Evolutionary conservation across 78 protist genomes (phyloP).

Genomic region (Guillardia theta): DNA sequence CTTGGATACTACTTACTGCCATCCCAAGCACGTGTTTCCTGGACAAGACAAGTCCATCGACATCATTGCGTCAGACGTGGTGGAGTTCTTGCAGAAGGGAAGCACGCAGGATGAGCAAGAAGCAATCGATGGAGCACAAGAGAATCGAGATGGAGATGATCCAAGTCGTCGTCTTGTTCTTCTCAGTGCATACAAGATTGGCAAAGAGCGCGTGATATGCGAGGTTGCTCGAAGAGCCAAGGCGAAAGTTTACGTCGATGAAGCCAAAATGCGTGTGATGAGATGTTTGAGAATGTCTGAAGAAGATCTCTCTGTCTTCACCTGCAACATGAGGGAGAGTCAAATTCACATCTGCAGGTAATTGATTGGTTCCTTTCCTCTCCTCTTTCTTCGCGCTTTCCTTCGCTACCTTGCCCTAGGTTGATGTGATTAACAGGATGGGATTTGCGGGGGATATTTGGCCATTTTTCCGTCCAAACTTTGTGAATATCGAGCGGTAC

Average conservation of each 20-base stretch:
- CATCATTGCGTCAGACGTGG: too few species aligned
- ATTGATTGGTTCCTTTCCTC: too few species aligned
- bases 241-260: background rate
- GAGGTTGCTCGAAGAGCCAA: background rate
- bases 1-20: conserved; percentile 18
- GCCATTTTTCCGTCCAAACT: conserved; percentile 36
- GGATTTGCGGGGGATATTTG: conserved; percentile 17
- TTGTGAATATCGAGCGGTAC: background rate
- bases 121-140: background rate
- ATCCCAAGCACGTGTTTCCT: background rate
- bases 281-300: background rate
- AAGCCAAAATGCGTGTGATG: background rate
- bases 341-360: conserved; percentile 17
- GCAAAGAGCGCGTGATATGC: conserved; percentile 34
- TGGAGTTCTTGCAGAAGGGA: too few species aligned
- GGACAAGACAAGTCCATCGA: background rate
- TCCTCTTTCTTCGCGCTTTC: too few species aligned
- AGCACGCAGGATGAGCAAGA: background rate
- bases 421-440: too few species aligned
- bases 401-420: too few species aligned
- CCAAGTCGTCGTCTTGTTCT: background rate
- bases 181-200: conserved; percentile 16
- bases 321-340: background rate
- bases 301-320: background rate
- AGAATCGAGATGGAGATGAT: background rate